Evolutionary conservation across 441 rosid species (phyloP), one percentile per base, ranked within the genome.

Genomic region (Syzygium syzygioides): DNA sequence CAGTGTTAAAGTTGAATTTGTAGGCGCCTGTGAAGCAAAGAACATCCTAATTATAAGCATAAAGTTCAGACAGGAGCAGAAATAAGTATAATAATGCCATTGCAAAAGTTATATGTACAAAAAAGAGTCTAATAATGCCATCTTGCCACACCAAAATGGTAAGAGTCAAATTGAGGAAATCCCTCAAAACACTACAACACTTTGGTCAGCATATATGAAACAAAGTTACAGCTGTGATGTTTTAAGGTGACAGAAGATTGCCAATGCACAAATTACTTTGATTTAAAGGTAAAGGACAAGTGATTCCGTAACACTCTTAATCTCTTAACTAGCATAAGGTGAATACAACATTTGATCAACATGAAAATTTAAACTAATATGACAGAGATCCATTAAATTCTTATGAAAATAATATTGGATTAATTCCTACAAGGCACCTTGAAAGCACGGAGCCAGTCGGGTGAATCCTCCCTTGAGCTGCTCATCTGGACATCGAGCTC

Each of bases 401-500:
- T 45, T 5, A 87, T 23, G 56, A 53, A 25, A 14, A 86, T 48
- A 20, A 68, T 13, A 64, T 86, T 17, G 48, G 18, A 68, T 15
- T 56, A 20, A 48, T 37, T 30, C 3, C 14, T 15, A 26, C 7
- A 85, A 3, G 53, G 26, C 34, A 88, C 99, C 99, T 95, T 93
- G 91, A 92, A 98, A 89, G 94, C 92, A 41, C 94, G 96, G 56
- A 96, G 94, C 99, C 98, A 97, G 86, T 97, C 98, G 0, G 99
- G 98, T 91, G 99, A 96, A 90, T 93, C 93, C 92, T 95, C 99
- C 87, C 98, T 91, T 30, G 97, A 93, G 91, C 93, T 91, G 91
- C 95, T 94, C 99, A 96, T 93, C 88, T 64, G 84, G 90, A 80
- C 60, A 85, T 80, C 53, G 11, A 84, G 64, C 15, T 79, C 54